A percentile compares a stretch with the other conserved stretches of the same genome.
phyloP scores from a whole-genome alignment of 176 grass and related monocot species.

The bread wheat (Triticum aestivum) region DNA sequence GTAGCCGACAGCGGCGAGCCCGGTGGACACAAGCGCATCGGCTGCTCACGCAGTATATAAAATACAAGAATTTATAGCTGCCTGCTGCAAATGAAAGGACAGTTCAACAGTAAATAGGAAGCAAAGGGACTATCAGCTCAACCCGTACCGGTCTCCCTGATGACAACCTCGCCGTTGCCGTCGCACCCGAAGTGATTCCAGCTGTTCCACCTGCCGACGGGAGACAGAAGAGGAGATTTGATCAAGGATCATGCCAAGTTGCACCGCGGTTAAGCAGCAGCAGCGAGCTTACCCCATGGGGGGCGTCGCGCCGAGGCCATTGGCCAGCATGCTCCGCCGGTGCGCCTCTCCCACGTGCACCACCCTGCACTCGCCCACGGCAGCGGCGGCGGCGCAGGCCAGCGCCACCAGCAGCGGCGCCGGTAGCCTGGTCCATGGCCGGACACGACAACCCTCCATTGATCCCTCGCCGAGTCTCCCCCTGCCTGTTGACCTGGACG shows the following conservation, averaged over 20 bases:
- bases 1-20: slow-evolving; percentile 78
- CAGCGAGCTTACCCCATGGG: slow-evolving; percentile 73
- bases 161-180: slow-evolving; percentile 62
- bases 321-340: slow-evolving; percentile 69
- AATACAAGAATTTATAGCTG: neutral
- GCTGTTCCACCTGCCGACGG: slow-evolving; percentile 71
- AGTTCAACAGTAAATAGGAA: neutral
- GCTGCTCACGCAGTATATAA: slow-evolving; percentile 39
- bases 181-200: slow-evolving; percentile 86
- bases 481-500: neutral
- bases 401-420: neutral
- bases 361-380: slow-evolving; percentile 18
- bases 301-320: slow-evolving; percentile 66
- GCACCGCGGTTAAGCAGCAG: neutral
- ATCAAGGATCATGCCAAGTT: neutral
- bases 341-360: slow-evolving; percentile 46
- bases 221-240: neutral
- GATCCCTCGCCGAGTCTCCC: neutral
- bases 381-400: neutral
- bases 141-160: slow-evolving; percentile 63
- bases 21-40: slow-evolving; percentile 77
- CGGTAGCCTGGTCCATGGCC: slow-evolving; percentile 12
- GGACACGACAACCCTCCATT: neutral
- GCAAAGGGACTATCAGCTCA: neutral
- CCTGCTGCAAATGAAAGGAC: neutral